These are phyloP conservation scores for Lachancea sp. DNA, from an alignment of 805 yeast genomes.

Conservation along the genomic window DNA sequence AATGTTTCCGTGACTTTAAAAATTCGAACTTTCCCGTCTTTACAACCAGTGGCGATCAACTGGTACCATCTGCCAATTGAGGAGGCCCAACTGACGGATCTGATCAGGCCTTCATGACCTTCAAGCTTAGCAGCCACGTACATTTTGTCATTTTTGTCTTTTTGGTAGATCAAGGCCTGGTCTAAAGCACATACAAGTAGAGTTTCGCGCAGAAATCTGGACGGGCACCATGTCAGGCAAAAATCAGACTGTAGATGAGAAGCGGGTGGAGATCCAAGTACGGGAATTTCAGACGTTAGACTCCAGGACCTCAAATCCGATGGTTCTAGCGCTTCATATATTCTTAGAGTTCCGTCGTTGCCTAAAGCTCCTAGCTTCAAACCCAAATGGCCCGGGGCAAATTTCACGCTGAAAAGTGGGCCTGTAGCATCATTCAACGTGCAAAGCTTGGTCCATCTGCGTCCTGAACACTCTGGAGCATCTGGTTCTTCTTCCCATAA, in stretches of 20 bases:
- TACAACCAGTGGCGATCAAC: constrained; percentile 89
- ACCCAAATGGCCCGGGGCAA: constrained; percentile 82
- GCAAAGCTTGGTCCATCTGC: constrained; percentile 72
- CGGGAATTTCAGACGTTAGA: constrained; percentile 60
- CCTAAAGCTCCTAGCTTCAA: constrained; percentile 81
- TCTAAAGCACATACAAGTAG: constrained; percentile 80
- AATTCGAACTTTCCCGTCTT: constrained; percentile 86
- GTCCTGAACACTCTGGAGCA: constrained; percentile 69
- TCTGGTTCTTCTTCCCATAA: constrained; percentile 88
- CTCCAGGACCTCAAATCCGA: constrained; percentile 83
- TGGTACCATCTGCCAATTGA: constrained; percentile 88
- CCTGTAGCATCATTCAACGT: constrained; percentile 83
- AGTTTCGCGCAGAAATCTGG: constrained; percentile 74
- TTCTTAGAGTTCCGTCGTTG: constrained; percentile 75
- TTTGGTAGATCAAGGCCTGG: constrained; percentile 71
- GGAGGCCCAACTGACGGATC: constrained; percentile 95
- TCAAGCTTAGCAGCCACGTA: constrained; percentile 58
- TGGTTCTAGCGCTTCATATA: constrained; percentile 87
- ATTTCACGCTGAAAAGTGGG: constrained; percentile 81
- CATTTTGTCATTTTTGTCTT: constrained; percentile 46
- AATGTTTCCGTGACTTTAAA: constrained; percentile 56
- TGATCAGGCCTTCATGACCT: constrained; percentile 79
- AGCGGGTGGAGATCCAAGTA: constrained; percentile 66
- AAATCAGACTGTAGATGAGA: constrained; percentile 79
- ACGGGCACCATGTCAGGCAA: constrained; percentile 85